Evolutionary conservation across 2,329 filamentous ascomycete species (phyloP).

Genomic region (Pseudopyricularia cyperi): DNA sequence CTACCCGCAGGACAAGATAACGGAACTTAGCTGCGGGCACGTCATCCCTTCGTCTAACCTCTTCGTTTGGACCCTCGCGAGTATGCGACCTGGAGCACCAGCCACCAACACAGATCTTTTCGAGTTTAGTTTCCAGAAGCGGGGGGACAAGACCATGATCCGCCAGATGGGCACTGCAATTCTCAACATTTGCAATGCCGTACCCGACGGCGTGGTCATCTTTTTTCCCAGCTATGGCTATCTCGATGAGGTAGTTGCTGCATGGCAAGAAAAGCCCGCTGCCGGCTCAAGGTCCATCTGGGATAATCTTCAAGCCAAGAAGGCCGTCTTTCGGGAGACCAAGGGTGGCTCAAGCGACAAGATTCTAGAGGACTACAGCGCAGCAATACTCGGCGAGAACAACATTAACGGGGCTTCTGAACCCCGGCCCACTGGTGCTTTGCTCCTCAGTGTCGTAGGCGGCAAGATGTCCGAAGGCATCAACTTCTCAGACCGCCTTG

Average conservation of each 20-base stretch:
- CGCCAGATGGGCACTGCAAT: slow-evolving; percentile 62
- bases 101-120: slow-evolving; percentile 35
- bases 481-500: slow-evolving; percentile 88
- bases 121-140: slow-evolving; percentile 77
- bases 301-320: slow-evolving; percentile 43
- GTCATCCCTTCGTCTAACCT: slow-evolving; percentile 78
- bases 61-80: slow-evolving; percentile 58
- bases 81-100: slow-evolving; percentile 19
- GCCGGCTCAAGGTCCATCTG: slow-evolving; percentile 28
- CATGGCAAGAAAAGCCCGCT: slow-evolving; percentile 39
- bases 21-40: slow-evolving; percentile 83
- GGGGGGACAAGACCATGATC: slow-evolving; percentile 57
- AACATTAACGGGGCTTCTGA: background rate
- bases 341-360: slow-evolving; percentile 50
- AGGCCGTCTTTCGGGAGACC: slow-evolving; percentile 48
- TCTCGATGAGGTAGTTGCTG: slow-evolving; percentile 56
- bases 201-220: slow-evolving; percentile 81
- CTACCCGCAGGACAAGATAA: slow-evolving; percentile 47
- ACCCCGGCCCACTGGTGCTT: slow-evolving; percentile 41
- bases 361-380: slow-evolving; percentile 59
- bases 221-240: slow-evolving; percentile 97
- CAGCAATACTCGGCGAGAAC: slow-evolving; percentile 43
- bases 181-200: slow-evolving; percentile 54
- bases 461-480: slow-evolving; percentile 96
- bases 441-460: slow-evolving; percentile 83